phyloP scores from a whole-genome alignment of 1,139 yeast species.

The Geotrichum australiense region DNA sequence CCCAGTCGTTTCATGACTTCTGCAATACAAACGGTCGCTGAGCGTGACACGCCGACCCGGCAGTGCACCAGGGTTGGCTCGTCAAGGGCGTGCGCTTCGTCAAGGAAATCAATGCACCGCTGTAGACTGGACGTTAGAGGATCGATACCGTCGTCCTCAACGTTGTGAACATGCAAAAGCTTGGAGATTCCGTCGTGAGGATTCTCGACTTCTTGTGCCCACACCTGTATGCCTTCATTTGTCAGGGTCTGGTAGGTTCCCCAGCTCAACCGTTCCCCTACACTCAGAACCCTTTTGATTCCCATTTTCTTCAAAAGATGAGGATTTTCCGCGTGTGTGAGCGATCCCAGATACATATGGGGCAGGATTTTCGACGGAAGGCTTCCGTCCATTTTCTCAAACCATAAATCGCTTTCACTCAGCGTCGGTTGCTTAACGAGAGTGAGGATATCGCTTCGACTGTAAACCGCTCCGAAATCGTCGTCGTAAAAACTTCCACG shows the following conservation, averaged over 20 bases:
- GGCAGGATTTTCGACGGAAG: constrained; percentile 72
- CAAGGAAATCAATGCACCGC: constrained; percentile 40
- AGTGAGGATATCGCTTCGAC: not conserved
- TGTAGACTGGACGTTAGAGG: constrained; percentile 38
- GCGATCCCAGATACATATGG: constrained; percentile 78
- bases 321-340: constrained; percentile 72
- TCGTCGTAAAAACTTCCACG: constrained; percentile 16
- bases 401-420: constrained; percentile 27
- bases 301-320: constrained; percentile 58
- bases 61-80: constrained; percentile 73
- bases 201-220: constrained; percentile 16
- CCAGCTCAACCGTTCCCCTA: constrained; percentile 79
- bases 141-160: constrained; percentile 49
- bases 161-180: constrained; percentile 38
- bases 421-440: not conserved
- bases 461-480: constrained; percentile 19
- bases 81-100: constrained; percentile 34
- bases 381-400: constrained; percentile 43
- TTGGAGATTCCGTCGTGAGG: constrained; percentile 28
- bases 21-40: constrained; percentile 87
- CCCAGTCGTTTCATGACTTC: constrained; percentile 72
- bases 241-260: constrained; percentile 19
- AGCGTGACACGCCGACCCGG: constrained; percentile 84
- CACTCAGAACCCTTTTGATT: constrained; percentile 70
- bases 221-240: constrained; percentile 18